A percentile compares a stretch with the other conserved stretches of the same genome.
phyloP scores from a whole-genome alignment of 164 flowering plant genomes.

The Kalanchoe fedtschenkoi region DNA sequence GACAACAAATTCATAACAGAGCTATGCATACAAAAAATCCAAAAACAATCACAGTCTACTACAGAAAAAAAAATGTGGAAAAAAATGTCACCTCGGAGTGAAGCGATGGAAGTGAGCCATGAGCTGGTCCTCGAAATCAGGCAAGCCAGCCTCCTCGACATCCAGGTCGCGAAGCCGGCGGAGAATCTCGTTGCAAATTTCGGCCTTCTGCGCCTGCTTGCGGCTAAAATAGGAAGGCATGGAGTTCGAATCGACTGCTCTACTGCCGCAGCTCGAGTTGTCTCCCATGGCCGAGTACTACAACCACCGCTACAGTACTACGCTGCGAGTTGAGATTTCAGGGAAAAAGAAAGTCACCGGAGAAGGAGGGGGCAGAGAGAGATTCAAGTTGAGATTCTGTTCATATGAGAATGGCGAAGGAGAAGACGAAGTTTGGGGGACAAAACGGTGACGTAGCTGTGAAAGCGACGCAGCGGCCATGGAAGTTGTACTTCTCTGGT shows the following conservation, averaged over 20 bases:
- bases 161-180: constrained; percentile 48
- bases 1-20: not conserved
- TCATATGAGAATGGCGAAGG: not conserved
- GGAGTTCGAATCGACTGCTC: constrained; percentile 16
- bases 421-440: not conserved
- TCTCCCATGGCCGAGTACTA: constrained; percentile 22
- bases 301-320: not conserved
- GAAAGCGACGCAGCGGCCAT: not conserved
- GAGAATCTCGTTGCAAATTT: constrained; percentile 40
- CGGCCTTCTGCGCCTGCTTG: constrained; percentile 31
- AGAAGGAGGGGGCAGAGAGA: not conserved
- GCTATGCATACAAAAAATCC: constrained; percentile 4
- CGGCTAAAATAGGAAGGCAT: constrained; percentile 12
- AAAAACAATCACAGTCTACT: not conserved
- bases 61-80: too few relatives aligned
- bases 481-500: not conserved
- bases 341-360: too few relatives aligned
- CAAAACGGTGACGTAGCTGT: not conserved
- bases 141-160: constrained; percentile 33
- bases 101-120: constrained; percentile 79
- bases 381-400: not conserved
- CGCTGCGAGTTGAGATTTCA: too few relatives aligned
- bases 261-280: constrained; percentile 35
- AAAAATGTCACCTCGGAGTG: constrained; percentile 44
- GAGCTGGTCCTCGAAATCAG: constrained; percentile 71